Evolutionary conservation across 2,329 filamentous ascomycete genomes (phyloP).

Genomic region (Sclerotinia subarctica): DNA sequence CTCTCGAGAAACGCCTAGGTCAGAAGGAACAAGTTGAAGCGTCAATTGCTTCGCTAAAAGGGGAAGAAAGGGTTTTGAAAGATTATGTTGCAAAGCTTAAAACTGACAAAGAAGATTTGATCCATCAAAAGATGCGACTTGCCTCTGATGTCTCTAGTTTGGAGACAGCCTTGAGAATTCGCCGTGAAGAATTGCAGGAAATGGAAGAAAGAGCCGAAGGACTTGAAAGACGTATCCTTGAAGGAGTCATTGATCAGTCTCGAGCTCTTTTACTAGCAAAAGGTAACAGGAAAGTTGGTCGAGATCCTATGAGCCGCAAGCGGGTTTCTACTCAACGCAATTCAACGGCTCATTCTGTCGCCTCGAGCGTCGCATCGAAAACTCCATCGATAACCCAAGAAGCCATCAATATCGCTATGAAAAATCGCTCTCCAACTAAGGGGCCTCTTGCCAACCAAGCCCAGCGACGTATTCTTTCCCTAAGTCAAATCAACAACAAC

Average conservation of each 20-base stretch:
- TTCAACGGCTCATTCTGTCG: conserved; percentile 41
- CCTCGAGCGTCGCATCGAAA: conserved; percentile 35
- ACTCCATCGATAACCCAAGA: conserved; percentile 40
- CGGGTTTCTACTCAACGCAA: conserved; percentile 47
- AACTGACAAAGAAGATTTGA: conserved; percentile 69
- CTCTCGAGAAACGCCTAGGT: conserved; percentile 71
- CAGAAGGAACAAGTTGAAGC: conserved; percentile 62
- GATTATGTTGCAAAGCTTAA: conserved; percentile 49
- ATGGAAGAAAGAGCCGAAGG: conserved; percentile 89
- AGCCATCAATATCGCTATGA: conserved; percentile 54
- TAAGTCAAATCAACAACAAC: conserved; percentile 86
- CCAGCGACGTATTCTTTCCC: conserved; percentile 78
- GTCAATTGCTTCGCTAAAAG: conserved; percentile 48
- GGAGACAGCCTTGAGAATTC: conserved; percentile 83
- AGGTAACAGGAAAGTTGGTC: conserved; percentile 40
- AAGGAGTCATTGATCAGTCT: conserved; percentile 95
- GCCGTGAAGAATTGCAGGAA: conserved; percentile 82
- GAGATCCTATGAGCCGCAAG: conserved; percentile 51
- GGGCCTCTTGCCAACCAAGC: conserved; percentile 44
- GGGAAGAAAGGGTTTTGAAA: conserved; percentile 61
- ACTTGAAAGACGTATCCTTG: conserved; percentile 86
- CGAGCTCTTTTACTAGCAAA: conserved; percentile 81
- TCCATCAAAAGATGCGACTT: conserved; percentile 73
- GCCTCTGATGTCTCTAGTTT: conserved; percentile 85
- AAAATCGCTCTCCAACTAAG: conserved; percentile 35